phyloP scores from a whole-genome alignment of 257 asterid genomes.

The Osmanthus fragrans region DNA sequence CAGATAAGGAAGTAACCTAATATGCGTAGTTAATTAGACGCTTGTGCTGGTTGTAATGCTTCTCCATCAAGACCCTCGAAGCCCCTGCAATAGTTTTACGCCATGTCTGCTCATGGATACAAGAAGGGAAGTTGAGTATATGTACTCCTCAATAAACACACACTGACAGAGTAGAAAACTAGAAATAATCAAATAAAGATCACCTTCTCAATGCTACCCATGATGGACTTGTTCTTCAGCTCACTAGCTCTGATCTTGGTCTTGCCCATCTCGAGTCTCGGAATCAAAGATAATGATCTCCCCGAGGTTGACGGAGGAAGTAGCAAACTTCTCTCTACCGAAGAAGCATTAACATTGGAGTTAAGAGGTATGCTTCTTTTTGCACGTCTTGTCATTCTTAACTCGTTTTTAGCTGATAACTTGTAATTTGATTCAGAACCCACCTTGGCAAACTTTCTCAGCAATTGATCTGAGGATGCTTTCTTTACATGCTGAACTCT shows the following conservation, averaged over 20 bases:
- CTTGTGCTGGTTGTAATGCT: constrained; percentile 71
- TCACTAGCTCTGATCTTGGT: constrained; percentile 56
- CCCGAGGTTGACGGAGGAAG: constrained; percentile 41
- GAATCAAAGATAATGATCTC: constrained; percentile 37
- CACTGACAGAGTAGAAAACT: neutral
- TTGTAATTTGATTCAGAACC: constrained; percentile 43
- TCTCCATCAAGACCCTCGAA: constrained; percentile 78
- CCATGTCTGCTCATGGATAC: constrained; percentile 66
- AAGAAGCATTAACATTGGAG: neutral
- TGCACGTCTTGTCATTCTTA: constrained; percentile 46
- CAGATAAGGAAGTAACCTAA: constrained; percentile 15
- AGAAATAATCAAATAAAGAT: neutral
- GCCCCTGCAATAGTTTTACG: constrained; percentile 70
- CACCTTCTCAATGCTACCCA: constrained; percentile 67
- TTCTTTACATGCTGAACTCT: constrained; percentile 69
- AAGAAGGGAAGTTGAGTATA: neutral
- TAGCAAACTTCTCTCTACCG: constrained; percentile 57
- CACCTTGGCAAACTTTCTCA: constrained; percentile 73
- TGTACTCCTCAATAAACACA: neutral
- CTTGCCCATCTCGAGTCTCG: constrained; percentile 54
- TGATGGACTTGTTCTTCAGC: constrained; percentile 54
- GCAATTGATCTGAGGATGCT: constrained; percentile 76
- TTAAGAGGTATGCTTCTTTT: constrained; percentile 26
- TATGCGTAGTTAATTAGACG: constrained; percentile 57
- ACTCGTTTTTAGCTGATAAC: constrained; percentile 35